phyloP scores from a whole-genome alignment of 331 rosid genomes.

The Erythrophleum ivorense region DNA sequence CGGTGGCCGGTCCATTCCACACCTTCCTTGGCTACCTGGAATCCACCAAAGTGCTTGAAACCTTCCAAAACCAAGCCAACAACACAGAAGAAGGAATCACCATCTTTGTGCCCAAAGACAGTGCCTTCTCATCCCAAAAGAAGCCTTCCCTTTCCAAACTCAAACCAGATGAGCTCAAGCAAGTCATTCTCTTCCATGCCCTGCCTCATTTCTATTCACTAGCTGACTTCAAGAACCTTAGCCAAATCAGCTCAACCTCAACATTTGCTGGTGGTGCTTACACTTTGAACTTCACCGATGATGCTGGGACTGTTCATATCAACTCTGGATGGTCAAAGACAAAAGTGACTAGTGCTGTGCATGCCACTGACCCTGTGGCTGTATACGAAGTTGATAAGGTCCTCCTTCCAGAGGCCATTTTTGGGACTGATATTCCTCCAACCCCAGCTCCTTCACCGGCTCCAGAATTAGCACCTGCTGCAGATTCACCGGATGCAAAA shows the following conservation, averaged over 20 bases:
- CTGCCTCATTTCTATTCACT: constrained; percentile 78
- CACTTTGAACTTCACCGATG: constrained; percentile 81
- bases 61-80: constrained; percentile 95
- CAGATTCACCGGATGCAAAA: constrained; percentile 64
- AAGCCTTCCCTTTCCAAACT: constrained; percentile 73
- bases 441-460: constrained; percentile 78
- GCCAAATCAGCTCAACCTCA: constrained; percentile 57
- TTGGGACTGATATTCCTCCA: constrained; percentile 87
- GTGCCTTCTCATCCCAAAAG: constrained; percentile 65
- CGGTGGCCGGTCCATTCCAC: constrained; percentile 90
- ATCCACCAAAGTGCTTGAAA: constrained; percentile 88
- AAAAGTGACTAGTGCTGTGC: constrained; percentile 84
- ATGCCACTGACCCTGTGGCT: constrained; percentile 87
- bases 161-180: constrained; percentile 70
- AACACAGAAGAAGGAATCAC: constrained; percentile 90
- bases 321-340: constrained; percentile 84
- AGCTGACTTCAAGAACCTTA: constrained; percentile 74
- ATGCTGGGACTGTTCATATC: constrained; percentile 64
- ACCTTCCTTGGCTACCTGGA: constrained; percentile 73
- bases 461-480: constrained; percentile 62
- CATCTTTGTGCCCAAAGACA: constrained; percentile 81
- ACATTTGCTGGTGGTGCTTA: constrained; percentile 84
- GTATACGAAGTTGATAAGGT: constrained; percentile 80
- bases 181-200: constrained; percentile 81
- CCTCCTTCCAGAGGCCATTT: constrained; percentile 88